Conservation (phyloP, 331 rosid genomes). For the Erythrophleum ivorense region DNA sequence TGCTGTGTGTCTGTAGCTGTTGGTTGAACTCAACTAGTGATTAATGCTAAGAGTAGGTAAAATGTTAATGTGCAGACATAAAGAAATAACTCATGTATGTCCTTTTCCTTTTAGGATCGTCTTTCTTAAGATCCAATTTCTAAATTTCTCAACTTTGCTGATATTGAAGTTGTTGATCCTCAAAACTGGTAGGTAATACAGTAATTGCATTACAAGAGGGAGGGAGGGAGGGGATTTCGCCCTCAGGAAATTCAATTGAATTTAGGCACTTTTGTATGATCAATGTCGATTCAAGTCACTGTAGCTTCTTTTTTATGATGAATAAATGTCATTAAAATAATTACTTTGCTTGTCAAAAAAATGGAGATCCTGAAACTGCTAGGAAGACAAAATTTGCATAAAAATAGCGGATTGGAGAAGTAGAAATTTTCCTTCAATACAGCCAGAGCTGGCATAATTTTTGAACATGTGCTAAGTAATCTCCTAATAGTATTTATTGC, state of each 20-base stretch:
- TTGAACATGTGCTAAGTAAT: not conserved
- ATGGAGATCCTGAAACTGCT: not conserved
- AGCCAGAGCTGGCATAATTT: not conserved
- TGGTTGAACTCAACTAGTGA: not conserved
- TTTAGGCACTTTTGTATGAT: not conserved
- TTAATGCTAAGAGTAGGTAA: conserved; percentile 1
- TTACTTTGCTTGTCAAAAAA: not conserved
- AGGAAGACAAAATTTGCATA: no score
- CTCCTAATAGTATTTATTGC: not conserved
- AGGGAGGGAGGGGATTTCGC: not conserved
- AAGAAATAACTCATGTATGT: not conserved
- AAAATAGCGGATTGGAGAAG: not conserved
- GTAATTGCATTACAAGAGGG: not conserved
- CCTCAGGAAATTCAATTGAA: not conserved
- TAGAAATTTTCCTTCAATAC: not conserved
- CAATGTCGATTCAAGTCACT: not conserved
- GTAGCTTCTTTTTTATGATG: not conserved
- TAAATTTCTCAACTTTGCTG: not conserved
- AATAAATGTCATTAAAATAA: not conserved
- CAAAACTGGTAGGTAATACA: not conserved
- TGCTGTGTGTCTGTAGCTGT: not conserved
- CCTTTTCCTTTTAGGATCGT: not conserved
- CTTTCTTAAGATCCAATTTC: no score
- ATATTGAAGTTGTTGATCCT: not conserved
- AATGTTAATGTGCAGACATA: not conserved